Evolutionary conservation across 2,329 filamentous ascomycete species (phyloP), one percentile per base, ranked within the genome.

Genomic region (Colletotrichum sp.): DNA sequence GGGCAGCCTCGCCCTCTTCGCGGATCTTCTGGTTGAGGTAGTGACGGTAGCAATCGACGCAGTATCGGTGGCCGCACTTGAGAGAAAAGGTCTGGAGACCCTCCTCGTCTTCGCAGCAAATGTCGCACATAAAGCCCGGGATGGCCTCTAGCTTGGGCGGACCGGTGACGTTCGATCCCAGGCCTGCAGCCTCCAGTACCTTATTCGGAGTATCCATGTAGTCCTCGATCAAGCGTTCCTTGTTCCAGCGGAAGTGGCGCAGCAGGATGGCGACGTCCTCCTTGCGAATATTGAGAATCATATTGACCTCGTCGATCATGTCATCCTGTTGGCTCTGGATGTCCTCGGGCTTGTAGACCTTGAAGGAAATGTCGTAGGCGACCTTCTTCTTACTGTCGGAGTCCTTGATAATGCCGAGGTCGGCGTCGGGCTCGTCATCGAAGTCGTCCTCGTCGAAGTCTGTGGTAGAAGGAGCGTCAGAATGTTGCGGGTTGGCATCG

Each of bases 21-120:
- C 93, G 93, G 80, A 99, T 98, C 88, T 99, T 99, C 81, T 98
- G 96, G 2, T 89, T 91, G 30, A 99, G 87, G 81, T 99, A 99
- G 68, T 98, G 96, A 30, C 93, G 90, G 83, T 98, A 99, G 87
- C 97, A 99, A 81, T 95, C 92, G 39, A 96, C 93, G 80, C 97
- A 99, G 84, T 97, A 99, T 67, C 97, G 92, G 84, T 99, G 97
- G 2, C 93, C 95, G 84, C 97, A 99, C 82, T 95, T 98, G 91
- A 99, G 95, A 30, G 96, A 95, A 85, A 98, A 99, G 3, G 95
- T 96, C 83, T 95, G 84, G 24, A 98, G 86, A 1, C 91, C 92
- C 1, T 92, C 89, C 24, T 91, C 94, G 79, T 99, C 97, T 81
- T 99, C 96, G 84, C 95, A 99, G 87, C 97, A 99, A 78, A 99